A percentile compares a stretch with the other conserved stretches of the same genome.
Conservation (phyloP, 169 alveolate genomes). For the Blepharisma undulans region DNA sequence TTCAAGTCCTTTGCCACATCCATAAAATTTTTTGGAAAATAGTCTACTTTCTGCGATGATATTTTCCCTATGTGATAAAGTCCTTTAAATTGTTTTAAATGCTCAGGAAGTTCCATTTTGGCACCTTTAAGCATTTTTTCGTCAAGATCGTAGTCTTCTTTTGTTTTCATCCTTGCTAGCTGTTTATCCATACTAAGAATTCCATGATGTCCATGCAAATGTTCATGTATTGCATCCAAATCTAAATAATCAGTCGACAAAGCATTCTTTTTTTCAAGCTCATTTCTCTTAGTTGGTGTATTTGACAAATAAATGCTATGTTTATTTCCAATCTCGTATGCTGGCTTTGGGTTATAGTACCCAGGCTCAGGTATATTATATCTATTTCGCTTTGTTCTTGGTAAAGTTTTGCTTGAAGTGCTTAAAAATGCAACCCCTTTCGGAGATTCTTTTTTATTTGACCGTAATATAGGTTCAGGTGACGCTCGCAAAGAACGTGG, state of each 20-base stretch:
- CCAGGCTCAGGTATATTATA: neutral
- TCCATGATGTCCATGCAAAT: neutral
- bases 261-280: neutral
- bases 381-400: neutral
- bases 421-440: neutral
- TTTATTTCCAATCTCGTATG: neutral
- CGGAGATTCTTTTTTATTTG: neutral
- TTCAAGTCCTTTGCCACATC: neutral
- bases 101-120: neutral
- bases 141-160: neutral
- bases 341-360: neutral
- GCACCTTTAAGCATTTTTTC: neutral
- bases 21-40: neutral
- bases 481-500: neutral
- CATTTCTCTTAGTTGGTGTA: neutral
- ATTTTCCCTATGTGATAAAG: neutral
- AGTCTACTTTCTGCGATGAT: neutral
- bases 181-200: neutral
- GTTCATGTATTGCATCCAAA: neutral
- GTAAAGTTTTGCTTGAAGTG: neutral
- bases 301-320: neutral
- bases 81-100: neutral
- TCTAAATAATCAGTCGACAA: neutral
- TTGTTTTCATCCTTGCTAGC: neutral
- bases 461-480: neutral